Evolutionary conservation across 2,329 filamentous ascomycete species (phyloP).

Genomic region (Paraconiothyrium brasiliense): DNA sequence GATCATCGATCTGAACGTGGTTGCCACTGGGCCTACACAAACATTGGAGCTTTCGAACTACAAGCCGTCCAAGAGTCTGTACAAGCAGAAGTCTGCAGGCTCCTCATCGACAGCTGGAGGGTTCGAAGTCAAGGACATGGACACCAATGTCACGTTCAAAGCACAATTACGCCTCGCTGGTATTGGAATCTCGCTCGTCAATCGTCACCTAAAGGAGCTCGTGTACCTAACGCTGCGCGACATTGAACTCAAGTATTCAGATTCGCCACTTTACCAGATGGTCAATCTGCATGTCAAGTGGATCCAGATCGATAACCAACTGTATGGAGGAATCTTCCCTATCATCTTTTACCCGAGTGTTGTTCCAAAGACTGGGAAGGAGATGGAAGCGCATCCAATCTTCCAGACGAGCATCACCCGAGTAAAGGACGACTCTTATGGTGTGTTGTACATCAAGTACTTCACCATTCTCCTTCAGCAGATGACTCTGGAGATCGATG

Average conservation of each 20-base stretch:
- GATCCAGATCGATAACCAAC: constrained; percentile 98
- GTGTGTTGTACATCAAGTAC: constrained; percentile 98
- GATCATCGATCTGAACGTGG: constrained; percentile 96
- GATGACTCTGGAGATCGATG: constrained; percentile 97
- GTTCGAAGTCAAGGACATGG: constrained; percentile 94
- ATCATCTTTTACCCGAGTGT: constrained; percentile 97
- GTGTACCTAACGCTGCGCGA: constrained; percentile 94
- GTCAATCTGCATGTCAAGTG: constrained; percentile 92
- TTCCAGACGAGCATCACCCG: constrained; percentile 90
- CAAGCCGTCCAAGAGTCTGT: constrained; percentile 90
- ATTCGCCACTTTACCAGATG: constrained; percentile 94
- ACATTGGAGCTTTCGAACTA: constrained; percentile 95
- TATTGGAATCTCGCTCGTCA: constrained; percentile 92
- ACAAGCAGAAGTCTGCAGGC: constrained; percentile 70
- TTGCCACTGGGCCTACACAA: constrained; percentile 93
- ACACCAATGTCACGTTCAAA: constrained; percentile 87
- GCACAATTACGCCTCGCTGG: constrained; percentile 89
- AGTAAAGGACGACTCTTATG: constrained; percentile 98
- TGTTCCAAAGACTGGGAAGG: constrained; percentile 94
- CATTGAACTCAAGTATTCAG: constrained; percentile 88
- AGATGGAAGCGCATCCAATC: constrained; percentile 95
- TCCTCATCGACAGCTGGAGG: constrained; percentile 72
- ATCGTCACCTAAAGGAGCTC: constrained; percentile 88
- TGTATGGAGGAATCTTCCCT: constrained; percentile 97
- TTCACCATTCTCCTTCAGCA: constrained; percentile 92